Evolutionary conservation across 768 basidiomycete genomes (phyloP), one percentile per base, ranked within the genome.

Genomic region (Cystobasidium ongulense): DNA sequence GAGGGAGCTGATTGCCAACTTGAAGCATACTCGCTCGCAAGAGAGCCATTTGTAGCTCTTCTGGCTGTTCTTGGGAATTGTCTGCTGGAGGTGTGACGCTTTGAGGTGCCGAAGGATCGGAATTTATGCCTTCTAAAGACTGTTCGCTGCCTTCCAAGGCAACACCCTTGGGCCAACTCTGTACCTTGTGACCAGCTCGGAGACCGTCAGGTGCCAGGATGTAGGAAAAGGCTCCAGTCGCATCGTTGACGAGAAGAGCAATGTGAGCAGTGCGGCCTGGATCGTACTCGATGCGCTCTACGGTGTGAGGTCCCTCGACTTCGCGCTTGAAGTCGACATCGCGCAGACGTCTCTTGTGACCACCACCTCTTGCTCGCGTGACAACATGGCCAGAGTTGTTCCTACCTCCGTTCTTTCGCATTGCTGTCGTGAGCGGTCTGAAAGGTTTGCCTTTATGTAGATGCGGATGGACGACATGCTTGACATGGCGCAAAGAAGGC

Each of bases 281-380:
- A 83, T 98, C 96, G 79, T 95, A 99, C 82, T 98, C 96, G 76
- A 99, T 91, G 59, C 96, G 86, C 1, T 94, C 86, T 54, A 98
- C 92, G 77, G 94, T 90, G 78, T 91, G 90, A 39, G 88, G 82
- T 10, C 95, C 95, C 0, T 86, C 84, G 74, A 88, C 87, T n/a
- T 83, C 82, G 67, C 96, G 86, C 81, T 84, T 82, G 79, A 95
- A 98, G 81, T 99, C 96, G 67, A 99, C 82, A 43, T 87, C 84
- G 35, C 96, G 88, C 74, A 95, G 87, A 38, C 96, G 87, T 73
- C 88, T 87, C 74, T 86, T 87, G 83, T 95, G 93, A 0, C 96
- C 96, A 5, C 96, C 96, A 15, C 96, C 96, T 21, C 89, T 87
- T 73, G 87, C 88, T 25, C 95, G 88, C 11, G 92, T 89, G 25